Conservation (phyloP, 257 asterid species). For the Solanum neorickii region DNA sequence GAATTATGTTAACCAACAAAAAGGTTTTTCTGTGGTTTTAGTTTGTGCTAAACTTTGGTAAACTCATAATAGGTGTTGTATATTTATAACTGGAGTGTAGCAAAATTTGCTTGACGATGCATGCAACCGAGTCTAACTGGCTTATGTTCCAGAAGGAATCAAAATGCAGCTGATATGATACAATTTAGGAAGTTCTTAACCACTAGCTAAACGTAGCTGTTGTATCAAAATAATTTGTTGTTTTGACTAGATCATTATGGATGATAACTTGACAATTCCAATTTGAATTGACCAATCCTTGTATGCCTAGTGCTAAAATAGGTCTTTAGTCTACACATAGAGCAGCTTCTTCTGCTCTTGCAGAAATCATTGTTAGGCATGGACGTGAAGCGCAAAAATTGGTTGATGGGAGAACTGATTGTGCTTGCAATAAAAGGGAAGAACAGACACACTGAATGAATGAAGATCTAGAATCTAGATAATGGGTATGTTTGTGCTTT, state of each 20-base stretch:
- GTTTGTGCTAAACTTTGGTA: not conserved
- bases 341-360: no score
- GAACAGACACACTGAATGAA: no score
- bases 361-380: not conserved
- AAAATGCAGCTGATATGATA: not conserved
- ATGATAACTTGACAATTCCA: not conserved
- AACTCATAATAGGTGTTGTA: not conserved
- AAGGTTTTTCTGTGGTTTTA: not conserved
- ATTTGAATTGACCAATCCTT: not conserved
- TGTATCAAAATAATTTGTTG: not conserved
- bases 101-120: not conserved
- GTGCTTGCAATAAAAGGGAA: not conserved
- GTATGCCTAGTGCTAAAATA: not conserved
- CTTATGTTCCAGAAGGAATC: not conserved
- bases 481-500: no score
- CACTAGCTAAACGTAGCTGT: not conserved
- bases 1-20: not conserved
- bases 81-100: not conserved
- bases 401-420: not conserved
- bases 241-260: not conserved
- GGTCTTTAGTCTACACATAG: no score
- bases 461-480: no score
- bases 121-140: not conserved
- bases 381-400: not conserved
- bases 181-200: not conserved